A percentile compares a stretch with the other conserved stretches of the same genome.
phyloP scores from a whole-genome alignment of 305 asterid species.

The Fraxinus platypoda region DNA sequence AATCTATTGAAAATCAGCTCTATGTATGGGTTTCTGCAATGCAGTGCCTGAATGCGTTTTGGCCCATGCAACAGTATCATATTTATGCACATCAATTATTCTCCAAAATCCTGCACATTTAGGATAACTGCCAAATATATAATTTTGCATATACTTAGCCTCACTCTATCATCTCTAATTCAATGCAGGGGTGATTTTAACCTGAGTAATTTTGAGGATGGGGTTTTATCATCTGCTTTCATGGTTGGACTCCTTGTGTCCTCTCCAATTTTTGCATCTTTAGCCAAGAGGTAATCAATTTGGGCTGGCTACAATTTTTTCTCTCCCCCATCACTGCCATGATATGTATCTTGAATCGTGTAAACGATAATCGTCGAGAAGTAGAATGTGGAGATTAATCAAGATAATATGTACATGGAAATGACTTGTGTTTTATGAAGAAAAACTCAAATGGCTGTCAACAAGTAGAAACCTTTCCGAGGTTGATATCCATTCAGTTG shows the following conservation, averaged over 20 bases:
- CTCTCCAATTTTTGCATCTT: slow-evolving; percentile 90
- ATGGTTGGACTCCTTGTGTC: slow-evolving; percentile 99
- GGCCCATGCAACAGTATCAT: not conserved
- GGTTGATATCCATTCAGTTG: not conserved
- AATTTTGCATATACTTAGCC: not conserved
- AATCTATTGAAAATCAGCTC: not conserved
- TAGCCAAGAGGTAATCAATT: slow-evolving; percentile 69
- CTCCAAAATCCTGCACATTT: not conserved
- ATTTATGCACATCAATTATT: not conserved
- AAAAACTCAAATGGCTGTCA: not conserved
- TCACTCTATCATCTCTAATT: slow-evolving; percentile 14
- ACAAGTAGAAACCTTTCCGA: not conserved
- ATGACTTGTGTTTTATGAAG: not conserved
- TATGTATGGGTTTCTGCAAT: not conserved
- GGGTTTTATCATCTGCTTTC: slow-evolving; percentile 92
- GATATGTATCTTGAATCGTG: slow-evolving; percentile 3
- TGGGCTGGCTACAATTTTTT: not conserved
- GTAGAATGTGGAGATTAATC: not conserved
- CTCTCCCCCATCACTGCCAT: not conserved
- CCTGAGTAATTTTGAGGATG: slow-evolving; percentile 91
- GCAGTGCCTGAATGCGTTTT: not conserved
- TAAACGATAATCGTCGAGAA: not conserved
- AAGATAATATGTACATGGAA: not conserved
- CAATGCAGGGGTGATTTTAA: slow-evolving; percentile 78
- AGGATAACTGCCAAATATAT: not conserved